A percentile compares a stretch with the other conserved stretches of the same genome.
phyloP scores from a whole-genome alignment of 306 rosid species.

The Bauhinia variegata region DNA sequence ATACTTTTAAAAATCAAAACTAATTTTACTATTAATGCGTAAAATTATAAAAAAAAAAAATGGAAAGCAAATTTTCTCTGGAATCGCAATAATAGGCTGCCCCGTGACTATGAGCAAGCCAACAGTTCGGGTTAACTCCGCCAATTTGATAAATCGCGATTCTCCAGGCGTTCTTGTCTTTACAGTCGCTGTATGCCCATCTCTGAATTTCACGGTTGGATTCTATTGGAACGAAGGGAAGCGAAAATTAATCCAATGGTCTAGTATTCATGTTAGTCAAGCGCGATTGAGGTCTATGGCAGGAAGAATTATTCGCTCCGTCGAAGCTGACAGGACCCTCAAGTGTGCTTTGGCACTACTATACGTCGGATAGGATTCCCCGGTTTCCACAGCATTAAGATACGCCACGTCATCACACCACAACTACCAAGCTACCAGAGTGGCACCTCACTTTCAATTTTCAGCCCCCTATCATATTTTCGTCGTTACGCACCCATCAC shows the following conservation, averaged over 20 bases:
- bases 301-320: neutral
- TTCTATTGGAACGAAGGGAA: no score
- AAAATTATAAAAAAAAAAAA: no score
- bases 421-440: neutral
- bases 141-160: neutral
- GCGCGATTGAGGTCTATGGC: neutral
- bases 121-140: neutral
- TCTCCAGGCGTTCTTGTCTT: neutral
- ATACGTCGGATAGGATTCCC: neutral
- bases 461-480: neutral
- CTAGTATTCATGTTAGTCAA: neutral
- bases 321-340: neutral
- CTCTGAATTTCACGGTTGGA: neutral
- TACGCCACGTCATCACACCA: constrained; percentile 1
- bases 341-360: neutral
- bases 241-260: no score
- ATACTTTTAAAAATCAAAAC: no score
- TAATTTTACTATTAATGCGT: no score
- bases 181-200: neutral
- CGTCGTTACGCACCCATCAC: neutral
- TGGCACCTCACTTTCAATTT: neutral
- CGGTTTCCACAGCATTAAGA: neutral
- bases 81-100: no score
- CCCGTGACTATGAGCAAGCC: no score
- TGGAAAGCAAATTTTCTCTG: no score